Base-by-base conservation (phyloP, 192 early-diverging fungal genomes). In the Umbelopsis sp. region DNA sequence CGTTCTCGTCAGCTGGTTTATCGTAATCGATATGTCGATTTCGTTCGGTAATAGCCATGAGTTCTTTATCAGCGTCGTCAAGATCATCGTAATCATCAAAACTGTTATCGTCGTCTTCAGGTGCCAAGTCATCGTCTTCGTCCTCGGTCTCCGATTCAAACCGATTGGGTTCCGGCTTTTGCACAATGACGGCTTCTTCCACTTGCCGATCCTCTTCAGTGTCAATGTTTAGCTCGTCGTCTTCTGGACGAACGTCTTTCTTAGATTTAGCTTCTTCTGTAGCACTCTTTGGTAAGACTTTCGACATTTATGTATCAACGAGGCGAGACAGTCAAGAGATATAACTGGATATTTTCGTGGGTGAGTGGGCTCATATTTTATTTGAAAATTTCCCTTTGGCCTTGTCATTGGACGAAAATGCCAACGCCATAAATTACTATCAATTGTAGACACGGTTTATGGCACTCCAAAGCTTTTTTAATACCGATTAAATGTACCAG, bases 401-500 rank as follows among this genome's bases (percentile, higher is more conserved):
- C 4, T 4, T 21, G 48, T 21, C 15, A 41, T 41, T 41, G 37
- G 37, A 41, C 37, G 51, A 52, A 25, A 52, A 52, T 13, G 13
- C 51, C 21, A 21, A 21, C n/a, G 21, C 51, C 51, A 52, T 27
- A 25, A 4, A 50, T 20, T 50, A 50, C n/a, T 50, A 50, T 1
- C n/a, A n/a, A n/a, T n/a, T n/a, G n/a, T 16, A 50, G 18, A 20
- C 49, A 21, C 49, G 23, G 20, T 20, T 22, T 50, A 50, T 18
- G n/a, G 49, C 2, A 9, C 0, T 2, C 23, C n/a, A 22, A 50
- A 20, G 9, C 23, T 0, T 50, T 50, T 50, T 50, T 35, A 66
- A 21, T 80, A 80, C 47, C 78, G 71, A 45, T 71, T 80, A 33
- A 80, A 80, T 46, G 78, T 80, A 7, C 78, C 78, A 67, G 66